phyloP scores from a whole-genome alignment of 805 yeast species.

The Scheffersomyces ergatensis region DNA sequence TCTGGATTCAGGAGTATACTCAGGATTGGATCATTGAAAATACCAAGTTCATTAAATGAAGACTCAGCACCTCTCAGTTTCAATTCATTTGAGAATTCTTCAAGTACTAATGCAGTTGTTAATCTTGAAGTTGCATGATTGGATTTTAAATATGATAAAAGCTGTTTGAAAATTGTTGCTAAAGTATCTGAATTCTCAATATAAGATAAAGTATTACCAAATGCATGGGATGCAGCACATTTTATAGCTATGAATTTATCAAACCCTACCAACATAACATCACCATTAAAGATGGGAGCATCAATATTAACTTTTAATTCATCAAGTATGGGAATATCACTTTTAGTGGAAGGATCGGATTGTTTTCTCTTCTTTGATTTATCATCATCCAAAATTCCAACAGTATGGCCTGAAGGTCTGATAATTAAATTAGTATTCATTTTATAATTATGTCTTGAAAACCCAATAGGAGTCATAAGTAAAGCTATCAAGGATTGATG shows the following conservation, averaged over 20 bases:
- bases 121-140: conserved; percentile 81
- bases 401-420: conserved; percentile 70
- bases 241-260: conserved; percentile 75
- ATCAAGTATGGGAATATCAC: conserved; percentile 50
- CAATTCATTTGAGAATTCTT: conserved; percentile 55
- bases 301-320: conserved; percentile 80
- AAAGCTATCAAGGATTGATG: conserved; percentile 61
- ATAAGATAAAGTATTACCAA: conserved; percentile 63
- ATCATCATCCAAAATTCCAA: conserved; percentile 19
- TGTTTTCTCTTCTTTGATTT: conserved; percentile 51
- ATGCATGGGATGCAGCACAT: conserved; percentile 69
- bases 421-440: conserved; percentile 76
- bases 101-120: conserved; percentile 63
- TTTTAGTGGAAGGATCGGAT: conserved; percentile 11
- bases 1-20: conserved; percentile 42
- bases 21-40: conserved; percentile 25
- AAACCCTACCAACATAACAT: conserved; percentile 77
- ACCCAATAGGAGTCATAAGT: conserved; percentile 91
- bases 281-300: conserved; percentile 89
- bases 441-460: conserved; percentile 80
- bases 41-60: conserved; percentile 15
- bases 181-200: conserved; percentile 41
- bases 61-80: conserved; percentile 12
- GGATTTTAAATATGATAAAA: conserved; percentile 48
- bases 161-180: conserved; percentile 30